phyloP scores from a whole-genome alignment of 768 basidiomycete species.

The Rhizopogon sp. region DNA sequence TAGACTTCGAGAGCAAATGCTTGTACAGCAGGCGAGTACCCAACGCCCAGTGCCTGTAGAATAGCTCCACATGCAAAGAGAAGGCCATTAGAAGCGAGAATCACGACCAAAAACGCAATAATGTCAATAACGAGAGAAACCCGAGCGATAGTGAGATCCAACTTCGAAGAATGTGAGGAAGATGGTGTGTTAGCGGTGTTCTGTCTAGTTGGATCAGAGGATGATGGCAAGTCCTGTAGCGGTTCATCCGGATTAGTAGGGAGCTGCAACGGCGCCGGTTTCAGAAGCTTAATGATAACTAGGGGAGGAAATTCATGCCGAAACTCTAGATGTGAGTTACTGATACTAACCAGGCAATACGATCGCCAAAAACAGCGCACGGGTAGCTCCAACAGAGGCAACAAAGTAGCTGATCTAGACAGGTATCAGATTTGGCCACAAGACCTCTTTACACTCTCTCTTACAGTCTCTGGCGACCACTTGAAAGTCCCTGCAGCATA shows the following conservation, averaged over 20 bases:
- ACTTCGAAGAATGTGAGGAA: constrained; percentile 35
- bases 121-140: constrained; percentile 56
- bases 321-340: neutral
- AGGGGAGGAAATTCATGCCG: neutral
- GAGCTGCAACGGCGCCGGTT: constrained; percentile 4
- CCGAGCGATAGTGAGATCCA: constrained; percentile 71
- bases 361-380: constrained; percentile 51
- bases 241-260: constrained; percentile 15
- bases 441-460: constrained; percentile 9
- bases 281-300: constrained; percentile 28
- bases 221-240: constrained; percentile 2
- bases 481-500: constrained; percentile 57
- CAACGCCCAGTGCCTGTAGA: constrained; percentile 52
- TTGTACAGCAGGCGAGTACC: constrained; percentile 62
- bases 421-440: neutral
- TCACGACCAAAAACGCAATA: constrained; percentile 45
- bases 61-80: constrained; percentile 49
- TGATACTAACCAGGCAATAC: constrained; percentile 54
- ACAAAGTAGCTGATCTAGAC: constrained; percentile 68
- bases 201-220: constrained; percentile 2
- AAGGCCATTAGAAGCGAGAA: constrained; percentile 37
- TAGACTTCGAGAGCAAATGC: constrained; percentile 71
- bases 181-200: neutral
- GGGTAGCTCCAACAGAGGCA: constrained; percentile 44
- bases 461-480: constrained; percentile 63